Conservation (phyloP, 225 moss, liverwort and hornwort genomes). For the Polytrichum commune region DNA sequence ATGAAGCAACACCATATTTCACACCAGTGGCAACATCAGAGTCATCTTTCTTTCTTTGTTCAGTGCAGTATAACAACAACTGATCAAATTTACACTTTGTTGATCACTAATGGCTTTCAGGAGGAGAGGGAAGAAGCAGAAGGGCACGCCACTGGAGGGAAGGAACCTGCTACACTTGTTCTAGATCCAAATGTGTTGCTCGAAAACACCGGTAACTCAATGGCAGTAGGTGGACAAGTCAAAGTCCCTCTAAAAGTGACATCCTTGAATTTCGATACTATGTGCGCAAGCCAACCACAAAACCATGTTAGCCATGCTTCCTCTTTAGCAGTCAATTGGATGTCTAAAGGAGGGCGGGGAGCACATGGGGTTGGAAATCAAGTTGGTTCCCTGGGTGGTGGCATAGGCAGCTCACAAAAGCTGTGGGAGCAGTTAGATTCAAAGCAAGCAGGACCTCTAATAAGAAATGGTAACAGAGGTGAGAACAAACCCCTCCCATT, state of each 20-base stretch:
- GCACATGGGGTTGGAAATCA: slow-evolving; percentile 32
- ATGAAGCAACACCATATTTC: too few relatives aligned
- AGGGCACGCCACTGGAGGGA: slow-evolving; percentile 38
- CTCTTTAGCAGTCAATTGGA: slow-evolving; percentile 1
- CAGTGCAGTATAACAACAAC: too few relatives aligned
- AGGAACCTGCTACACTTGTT: slow-evolving; percentile 43
- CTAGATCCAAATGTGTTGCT: slow-evolving; percentile 58
- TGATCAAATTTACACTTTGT: too few relatives aligned
- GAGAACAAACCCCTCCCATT: slow-evolving; percentile 72
- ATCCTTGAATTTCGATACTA: slow-evolving; percentile 81
- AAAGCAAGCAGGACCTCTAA: slow-evolving; percentile 43
- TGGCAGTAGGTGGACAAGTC: slow-evolving; percentile 41
- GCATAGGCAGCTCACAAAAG: slow-evolving; percentile 31
- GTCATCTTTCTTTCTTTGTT: too few relatives aligned
- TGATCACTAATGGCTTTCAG: slow-evolving; percentile 27
- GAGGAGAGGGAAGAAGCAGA: slow-evolving; percentile 90
- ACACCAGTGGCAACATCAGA: too few relatives aligned
- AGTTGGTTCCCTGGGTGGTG: slow-evolving; percentile 28
- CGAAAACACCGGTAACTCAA: slow-evolving; percentile 38
- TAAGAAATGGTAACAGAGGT: slow-evolving; percentile 51
- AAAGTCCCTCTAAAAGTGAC: slow-evolving; percentile 90
- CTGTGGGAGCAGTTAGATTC: slow-evolving; percentile 53
- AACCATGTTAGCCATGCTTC: not conserved
- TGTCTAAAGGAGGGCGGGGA: slow-evolving; percentile 36
- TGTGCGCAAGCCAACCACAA: slow-evolving; percentile 64